Evolutionary conservation across 2,329 filamentous ascomycete species (phyloP).

Genomic region (Byssoonygena ceratinophila): DNA sequence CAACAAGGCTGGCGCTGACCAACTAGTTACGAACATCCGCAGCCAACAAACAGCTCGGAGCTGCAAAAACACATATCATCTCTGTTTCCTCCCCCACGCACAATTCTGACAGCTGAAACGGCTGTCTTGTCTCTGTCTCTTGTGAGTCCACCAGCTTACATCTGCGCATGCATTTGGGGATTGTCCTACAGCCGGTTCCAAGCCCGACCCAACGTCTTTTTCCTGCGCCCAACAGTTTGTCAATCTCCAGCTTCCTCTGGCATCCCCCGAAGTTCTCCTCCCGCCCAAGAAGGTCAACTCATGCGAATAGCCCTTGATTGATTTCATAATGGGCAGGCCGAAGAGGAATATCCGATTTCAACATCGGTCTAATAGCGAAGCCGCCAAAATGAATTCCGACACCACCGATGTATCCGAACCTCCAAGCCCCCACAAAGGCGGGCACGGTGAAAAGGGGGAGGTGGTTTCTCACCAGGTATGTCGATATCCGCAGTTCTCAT

Average conservation of each 20-base stretch:
- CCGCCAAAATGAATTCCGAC: slow-evolving; percentile 46
- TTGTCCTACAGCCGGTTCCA: not conserved
- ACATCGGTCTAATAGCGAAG: slow-evolving; percentile 36
- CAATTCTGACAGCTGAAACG: not conserved
- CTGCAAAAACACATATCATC: not conserved
- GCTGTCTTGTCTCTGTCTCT: not conserved
- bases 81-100: not conserved
- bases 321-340: slow-evolving; percentile 40
- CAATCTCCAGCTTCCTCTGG: not conserved
- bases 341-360: slow-evolving; percentile 53
- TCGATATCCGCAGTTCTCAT: not conserved
- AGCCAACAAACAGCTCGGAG: not conserved
- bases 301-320: slow-evolving; percentile 6
- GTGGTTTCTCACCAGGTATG: slow-evolving; percentile 25
- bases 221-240: slow-evolving; percentile 8
- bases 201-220: slow-evolving; percentile 10
- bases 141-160: not conserved
- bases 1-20: not conserved
- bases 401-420: slow-evolving; percentile 44
- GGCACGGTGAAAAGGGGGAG: slow-evolving; percentile 28
- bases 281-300: not conserved
- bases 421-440: slow-evolving; percentile 42
- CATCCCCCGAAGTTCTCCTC: not conserved
- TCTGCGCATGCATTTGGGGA: not conserved
- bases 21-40: no score